Base-by-base conservation (phyloP, 2,329 filamentous ascomycete species). In the Purpureocillium lavendulum region DNA sequence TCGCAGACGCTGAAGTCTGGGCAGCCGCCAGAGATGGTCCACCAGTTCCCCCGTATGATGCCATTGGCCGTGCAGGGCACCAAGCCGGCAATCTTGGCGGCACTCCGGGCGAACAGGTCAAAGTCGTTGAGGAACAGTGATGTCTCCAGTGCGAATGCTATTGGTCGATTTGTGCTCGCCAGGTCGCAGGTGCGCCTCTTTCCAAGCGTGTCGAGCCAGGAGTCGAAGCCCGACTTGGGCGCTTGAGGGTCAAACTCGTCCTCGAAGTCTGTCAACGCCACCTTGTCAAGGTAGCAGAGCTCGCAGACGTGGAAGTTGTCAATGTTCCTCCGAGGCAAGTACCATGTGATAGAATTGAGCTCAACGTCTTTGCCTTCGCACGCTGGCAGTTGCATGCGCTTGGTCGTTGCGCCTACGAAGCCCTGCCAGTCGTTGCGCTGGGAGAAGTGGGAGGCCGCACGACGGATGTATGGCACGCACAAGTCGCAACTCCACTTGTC, bases 401-500 rank as follows among this genome's bases (percentile, higher is more conserved):
- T 45, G 4, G 38, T 49, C 1, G 49, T 42, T 1, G 41, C 46
- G 7, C 40, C 47, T 1, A 57, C 41, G 16, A 62, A 62, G 1
- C 48, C 51, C 1, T 36, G 32, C 61, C 61, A 65, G 39, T 58
- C 50, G n/a, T 48, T 49, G 0, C 39, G 34, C 21, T 44, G 47
- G 2, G 48, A 43, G 30, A 50, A 46, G 2, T 50, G 49, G 1
- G 39, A 40, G 0, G 53, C 26, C 1, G 42, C 47, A 1, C 49
- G 49, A 1, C 39, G 28, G 1, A 61, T 26, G 15, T 55, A 62
- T 0, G 47, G 45, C 1, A 59, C 37, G 7, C 49, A 46, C 10
- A 58, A 15, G 30, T 62, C 55, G 16, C 61, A 64, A 4, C 44
- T 42, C 63, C 64, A 66, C 4, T 49, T 47, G 5, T 57, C 54